Conservation (phyloP, 441 rosid genomes). For the Adansonia grandidieri region DNA sequence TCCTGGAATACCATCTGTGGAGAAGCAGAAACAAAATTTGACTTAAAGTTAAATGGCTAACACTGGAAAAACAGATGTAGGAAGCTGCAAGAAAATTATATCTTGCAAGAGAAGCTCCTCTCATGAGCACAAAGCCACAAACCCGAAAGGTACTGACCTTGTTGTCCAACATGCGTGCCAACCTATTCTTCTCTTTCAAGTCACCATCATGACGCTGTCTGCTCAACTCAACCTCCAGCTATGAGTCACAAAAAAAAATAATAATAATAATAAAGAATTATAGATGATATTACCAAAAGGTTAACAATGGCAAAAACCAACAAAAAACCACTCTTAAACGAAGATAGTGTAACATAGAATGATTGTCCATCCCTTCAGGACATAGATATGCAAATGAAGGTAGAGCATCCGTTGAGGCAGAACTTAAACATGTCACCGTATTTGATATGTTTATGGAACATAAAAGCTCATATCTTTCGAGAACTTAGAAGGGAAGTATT, state of each 20-base stretch:
- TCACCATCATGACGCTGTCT: slow-evolving; percentile 93
- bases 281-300: not conserved
- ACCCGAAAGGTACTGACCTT: slow-evolving; percentile 59
- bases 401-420: not conserved
- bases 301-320: not conserved
- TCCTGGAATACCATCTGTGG: slow-evolving; percentile 67
- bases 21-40: slow-evolving; percentile 6
- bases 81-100: not conserved
- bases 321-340: not conserved
- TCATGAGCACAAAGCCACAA: not conserved
- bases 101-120: not conserved
- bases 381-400: not conserved
- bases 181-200: slow-evolving; percentile 84
- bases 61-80: not conserved
- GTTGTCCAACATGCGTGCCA: slow-evolving; percentile 69
- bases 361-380: not conserved
- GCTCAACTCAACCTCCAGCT: slow-evolving; percentile 89
- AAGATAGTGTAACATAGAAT: not conserved
- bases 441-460: not conserved
- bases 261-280: not conserved
- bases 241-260: slow-evolving; percentile 26
- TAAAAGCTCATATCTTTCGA: not conserved
- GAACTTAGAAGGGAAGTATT: not conserved
- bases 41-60: not conserved
- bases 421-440: not conserved